Percentiles rank a stretch among this genome's conserved stretches.
Conservation (phyloP, 2,329 filamentous ascomycete species). For the Ceratocystis cacaofunesta region DNA sequence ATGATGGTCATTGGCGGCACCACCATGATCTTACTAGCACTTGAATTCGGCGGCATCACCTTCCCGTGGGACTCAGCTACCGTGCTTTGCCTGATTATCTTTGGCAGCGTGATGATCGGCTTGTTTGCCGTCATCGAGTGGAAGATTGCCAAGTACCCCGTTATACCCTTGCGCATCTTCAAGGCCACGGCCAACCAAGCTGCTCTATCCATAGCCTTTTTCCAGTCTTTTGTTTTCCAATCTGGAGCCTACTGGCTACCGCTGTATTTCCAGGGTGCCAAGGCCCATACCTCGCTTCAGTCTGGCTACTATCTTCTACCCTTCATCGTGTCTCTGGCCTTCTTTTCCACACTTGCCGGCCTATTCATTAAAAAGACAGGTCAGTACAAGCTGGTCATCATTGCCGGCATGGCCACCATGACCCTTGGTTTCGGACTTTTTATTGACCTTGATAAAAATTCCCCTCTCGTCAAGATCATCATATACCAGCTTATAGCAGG, state of each 20-base stretch:
- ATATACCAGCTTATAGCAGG: slow-evolving; percentile 49
- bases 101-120: slow-evolving; percentile 47
- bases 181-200: slow-evolving; percentile 49
- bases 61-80: slow-evolving; percentile 61
- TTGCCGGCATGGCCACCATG: slow-evolving; percentile 41
- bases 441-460: slow-evolving; percentile 43
- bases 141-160: slow-evolving; percentile 57
- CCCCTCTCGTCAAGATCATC: slow-evolving; percentile 41
- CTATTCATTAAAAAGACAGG: slow-evolving; percentile 49
- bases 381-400: slow-evolving; percentile 47
- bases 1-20: slow-evolving; percentile 57
- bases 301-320: slow-evolving; percentile 64
- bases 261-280: slow-evolving; percentile 68
- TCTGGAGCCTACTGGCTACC: slow-evolving; percentile 66
- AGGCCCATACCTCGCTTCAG: slow-evolving; percentile 51
- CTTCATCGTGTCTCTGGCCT: slow-evolving; percentile 50
- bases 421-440: slow-evolving; percentile 50
- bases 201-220: slow-evolving; percentile 50
- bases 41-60: slow-evolving; percentile 67
- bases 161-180: slow-evolving; percentile 65
- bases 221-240: slow-evolving; percentile 66
- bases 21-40: slow-evolving; percentile 71
- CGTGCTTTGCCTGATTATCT: slow-evolving; percentile 63
- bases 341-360: slow-evolving; percentile 44
- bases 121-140: slow-evolving; percentile 61